A percentile compares a stretch with the other conserved stretches of the same genome.
These are phyloP conservation scores for Musa acuminata DNA, from an alignment of 176 grass and related monocot genomes.

Conservation along the genomic window DNA sequence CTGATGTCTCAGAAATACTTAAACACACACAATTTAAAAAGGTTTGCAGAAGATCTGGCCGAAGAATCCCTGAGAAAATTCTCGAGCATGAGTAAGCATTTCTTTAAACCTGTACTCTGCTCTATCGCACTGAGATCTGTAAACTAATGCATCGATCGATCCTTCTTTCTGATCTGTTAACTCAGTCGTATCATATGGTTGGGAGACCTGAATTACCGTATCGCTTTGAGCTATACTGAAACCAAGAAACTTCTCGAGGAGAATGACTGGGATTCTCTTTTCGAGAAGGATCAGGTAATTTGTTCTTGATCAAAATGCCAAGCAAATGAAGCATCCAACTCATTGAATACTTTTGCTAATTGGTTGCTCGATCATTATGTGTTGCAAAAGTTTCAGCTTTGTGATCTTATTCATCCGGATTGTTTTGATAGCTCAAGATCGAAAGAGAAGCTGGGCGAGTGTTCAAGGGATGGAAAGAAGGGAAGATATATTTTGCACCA, in stretches of 20 bases:
- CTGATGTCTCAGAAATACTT: constrained; percentile 77
- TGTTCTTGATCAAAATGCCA: background rate
- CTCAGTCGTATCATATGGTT: constrained; percentile 72
- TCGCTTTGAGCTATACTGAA: constrained; percentile 55
- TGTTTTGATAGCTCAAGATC: constrained; percentile 48
- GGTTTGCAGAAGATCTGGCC: constrained; percentile 46
- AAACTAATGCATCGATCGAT: background rate
- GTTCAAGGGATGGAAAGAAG: constrained; percentile 77
- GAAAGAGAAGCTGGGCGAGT: constrained; percentile 58
- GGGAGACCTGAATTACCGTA: constrained; percentile 80
- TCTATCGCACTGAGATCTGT: background rate
- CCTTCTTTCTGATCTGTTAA: background rate
- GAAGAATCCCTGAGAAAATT: constrained; percentile 52
- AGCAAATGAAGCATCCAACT: background rate
- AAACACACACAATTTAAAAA: constrained; percentile 62
- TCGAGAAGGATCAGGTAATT: constrained; percentile 74
- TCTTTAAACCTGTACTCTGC: background rate
- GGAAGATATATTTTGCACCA: constrained; percentile 73
- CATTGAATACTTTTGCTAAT: too few species aligned
- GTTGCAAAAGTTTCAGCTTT: background rate
- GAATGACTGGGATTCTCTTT: constrained; percentile 66
- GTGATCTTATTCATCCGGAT: background rate
- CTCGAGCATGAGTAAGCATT: constrained; percentile 74
- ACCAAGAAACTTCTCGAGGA: constrained; percentile 55
- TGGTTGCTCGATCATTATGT: background rate